Percentiles rank a stretch among this genome's conserved stretches.
phyloP scores from a whole-genome alignment of 306 rosid genomes.

The Malus sylvestris region DNA sequence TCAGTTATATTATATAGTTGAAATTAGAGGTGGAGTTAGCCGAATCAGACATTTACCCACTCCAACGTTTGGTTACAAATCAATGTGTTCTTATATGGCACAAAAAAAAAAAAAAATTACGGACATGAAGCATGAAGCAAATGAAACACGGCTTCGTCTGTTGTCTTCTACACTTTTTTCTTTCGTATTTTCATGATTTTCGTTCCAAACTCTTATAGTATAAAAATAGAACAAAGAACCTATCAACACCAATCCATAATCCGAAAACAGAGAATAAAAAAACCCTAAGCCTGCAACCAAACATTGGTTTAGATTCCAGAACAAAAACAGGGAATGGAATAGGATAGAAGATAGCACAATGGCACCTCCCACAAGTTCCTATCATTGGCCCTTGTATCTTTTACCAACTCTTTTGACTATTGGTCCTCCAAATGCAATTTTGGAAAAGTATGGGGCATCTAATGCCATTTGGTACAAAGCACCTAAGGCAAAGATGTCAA shows the following conservation, averaged over 20 bases:
- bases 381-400: constrained; percentile 28
- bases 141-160: background rate
- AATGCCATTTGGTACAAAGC: constrained; percentile 27
- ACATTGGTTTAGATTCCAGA: constrained; percentile 19
- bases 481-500: background rate
- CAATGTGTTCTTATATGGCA: no score
- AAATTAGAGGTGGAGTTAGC: no score
- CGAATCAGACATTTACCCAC: no score
- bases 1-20: no score
- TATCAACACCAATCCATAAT: background rate
- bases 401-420: constrained; percentile 45
- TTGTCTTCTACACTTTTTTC: background rate
- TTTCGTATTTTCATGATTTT: background rate
- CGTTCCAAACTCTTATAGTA: background rate
- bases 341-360: constrained; percentile 4
- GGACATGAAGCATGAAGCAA: background rate
- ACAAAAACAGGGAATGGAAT: background rate
- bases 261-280: background rate
- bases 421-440: constrained; percentile 31
- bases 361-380: constrained; percentile 36
- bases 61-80: no score
- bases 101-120: no score
- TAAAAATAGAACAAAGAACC: background rate
- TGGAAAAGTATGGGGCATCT: constrained; percentile 45
- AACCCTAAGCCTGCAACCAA: constrained; percentile 9